Evolutionary conservation across 371 early-diverging fungal species (phyloP).

Genomic region (Rhizopus stolonifer): DNA sequence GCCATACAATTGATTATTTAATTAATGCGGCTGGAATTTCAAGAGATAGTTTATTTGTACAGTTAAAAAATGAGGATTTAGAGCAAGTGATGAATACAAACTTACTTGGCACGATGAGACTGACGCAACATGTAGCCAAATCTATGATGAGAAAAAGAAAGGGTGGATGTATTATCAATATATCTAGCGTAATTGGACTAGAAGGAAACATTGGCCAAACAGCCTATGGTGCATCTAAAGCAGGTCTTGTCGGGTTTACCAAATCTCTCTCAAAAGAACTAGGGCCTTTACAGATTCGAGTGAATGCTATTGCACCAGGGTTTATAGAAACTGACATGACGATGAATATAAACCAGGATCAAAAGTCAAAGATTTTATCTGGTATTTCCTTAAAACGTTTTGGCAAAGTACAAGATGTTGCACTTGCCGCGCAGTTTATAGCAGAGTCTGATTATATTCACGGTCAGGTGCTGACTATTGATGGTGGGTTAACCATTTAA

Average conservation of each 20-base stretch:
- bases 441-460: slow-evolving; percentile 68
- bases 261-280: slow-evolving; percentile 81
- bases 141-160: slow-evolving; percentile 55
- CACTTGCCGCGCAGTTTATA: slow-evolving; percentile 66
- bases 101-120: slow-evolving; percentile 70
- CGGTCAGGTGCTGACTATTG: slow-evolving; percentile 72
- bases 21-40: slow-evolving; percentile 71
- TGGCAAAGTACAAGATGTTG: slow-evolving; percentile 64
- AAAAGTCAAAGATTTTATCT: slow-evolving; percentile 36
- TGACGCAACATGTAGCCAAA: slow-evolving; percentile 57
- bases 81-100: slow-evolving; percentile 64
- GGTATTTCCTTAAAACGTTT: slow-evolving; percentile 60
- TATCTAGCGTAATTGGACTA: slow-evolving; percentile 78
- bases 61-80: slow-evolving; percentile 47
- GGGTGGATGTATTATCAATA: slow-evolving; percentile 80
- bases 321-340: slow-evolving; percentile 89
- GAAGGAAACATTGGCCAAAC: slow-evolving; percentile 79
- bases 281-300: slow-evolving; percentile 71
- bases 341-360: slow-evolving; percentile 37
- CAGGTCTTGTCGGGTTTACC: slow-evolving; percentile 83
- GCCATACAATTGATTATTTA: slow-evolving; percentile 46
- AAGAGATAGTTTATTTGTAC: slow-evolving; percentile 56
- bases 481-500: slow-evolving; percentile 65
- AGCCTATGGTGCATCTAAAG: slow-evolving; percentile 83
- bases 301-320: slow-evolving; percentile 88